Percentiles rank a stretch among this genome's conserved stretches.
Conservation (phyloP, 345 rosid species). For the Schrenkiella parvula region DNA sequence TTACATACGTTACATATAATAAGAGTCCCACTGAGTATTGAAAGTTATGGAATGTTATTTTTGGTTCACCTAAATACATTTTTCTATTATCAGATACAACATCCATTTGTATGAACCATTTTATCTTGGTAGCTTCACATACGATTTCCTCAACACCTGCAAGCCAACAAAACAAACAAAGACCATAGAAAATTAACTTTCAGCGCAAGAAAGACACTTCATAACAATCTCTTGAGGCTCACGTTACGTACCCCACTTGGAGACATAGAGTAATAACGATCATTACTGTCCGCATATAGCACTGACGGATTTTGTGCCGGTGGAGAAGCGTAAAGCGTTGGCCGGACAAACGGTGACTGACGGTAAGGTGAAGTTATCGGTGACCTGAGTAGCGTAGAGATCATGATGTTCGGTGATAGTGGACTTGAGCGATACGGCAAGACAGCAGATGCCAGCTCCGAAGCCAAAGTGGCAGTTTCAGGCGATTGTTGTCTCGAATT, state of each 20-base stretch:
- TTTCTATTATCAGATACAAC: neutral
- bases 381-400: slow-evolving; percentile 46
- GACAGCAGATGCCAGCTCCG: slow-evolving; percentile 43
- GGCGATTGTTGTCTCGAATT: slow-evolving; percentile 40
- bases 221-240: neutral
- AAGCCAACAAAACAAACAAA: neutral
- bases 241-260: slow-evolving; percentile 33
- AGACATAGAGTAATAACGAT: slow-evolving; percentile 30
- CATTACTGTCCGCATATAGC: slow-evolving; percentile 14
- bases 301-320: slow-evolving; percentile 32
- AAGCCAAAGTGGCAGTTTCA: slow-evolving; percentile 34
- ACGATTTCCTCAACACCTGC: slow-evolving; percentile 50
- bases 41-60: neutral
- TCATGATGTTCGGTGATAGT: slow-evolving; percentile 36
- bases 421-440: slow-evolving; percentile 44
- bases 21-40: neutral
- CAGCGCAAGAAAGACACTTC: neutral
- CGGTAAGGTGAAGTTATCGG: slow-evolving; percentile 43
- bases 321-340: slow-evolving; percentile 51
- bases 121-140: slow-evolving; percentile 37
- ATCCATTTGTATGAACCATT: neutral
- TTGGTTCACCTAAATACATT: neutral
- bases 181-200: neutral
- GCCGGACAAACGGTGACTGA: slow-evolving; percentile 48
- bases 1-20: too few relatives aligned